These are phyloP conservation scores for Saccharum hybrid DNA, from an alignment of 202 grass and related monocot species.

Conservation along the genomic window DNA sequence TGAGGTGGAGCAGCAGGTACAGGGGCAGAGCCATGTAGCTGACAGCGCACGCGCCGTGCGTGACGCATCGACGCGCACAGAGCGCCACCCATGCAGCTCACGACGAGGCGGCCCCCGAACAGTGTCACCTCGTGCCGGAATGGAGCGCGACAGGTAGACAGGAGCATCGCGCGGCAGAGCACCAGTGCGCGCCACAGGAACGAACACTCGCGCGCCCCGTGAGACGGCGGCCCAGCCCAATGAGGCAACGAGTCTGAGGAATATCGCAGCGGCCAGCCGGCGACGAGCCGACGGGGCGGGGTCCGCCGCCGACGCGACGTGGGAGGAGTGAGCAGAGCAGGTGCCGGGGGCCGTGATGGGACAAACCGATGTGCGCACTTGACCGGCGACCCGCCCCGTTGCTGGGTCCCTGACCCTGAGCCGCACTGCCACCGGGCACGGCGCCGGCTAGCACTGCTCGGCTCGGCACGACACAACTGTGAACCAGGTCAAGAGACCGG, in stretches of 20 bases:
- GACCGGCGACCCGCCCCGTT: background rate
- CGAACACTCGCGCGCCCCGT: background rate
- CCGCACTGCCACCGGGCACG: background rate
- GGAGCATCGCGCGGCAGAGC: no score
- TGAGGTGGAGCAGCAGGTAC: background rate
- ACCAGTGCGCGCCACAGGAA: background rate
- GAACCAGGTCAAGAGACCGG: background rate
- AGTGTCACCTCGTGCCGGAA: background rate
- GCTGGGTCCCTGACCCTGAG: background rate
- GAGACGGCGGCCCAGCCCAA: background rate
- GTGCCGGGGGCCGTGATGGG: slow-evolving; percentile 12
- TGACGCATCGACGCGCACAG: slow-evolving; percentile 13
- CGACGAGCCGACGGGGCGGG: background rate
- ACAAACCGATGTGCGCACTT: slow-evolving; percentile 15
- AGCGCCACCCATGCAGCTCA: background rate
- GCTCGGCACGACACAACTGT: background rate
- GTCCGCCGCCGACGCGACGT: background rate
- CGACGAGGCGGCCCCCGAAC: background rate
- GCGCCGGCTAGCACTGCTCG: background rate
- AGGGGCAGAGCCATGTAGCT: no score
- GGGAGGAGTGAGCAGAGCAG: background rate
- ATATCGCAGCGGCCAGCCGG: background rate
- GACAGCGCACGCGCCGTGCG: slow-evolving; percentile 11
- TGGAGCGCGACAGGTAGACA: background rate
- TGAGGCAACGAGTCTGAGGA: background rate